Conservation (phyloP, 2,329 filamentous ascomycete genomes). For the Drechslera avenae region DNA sequence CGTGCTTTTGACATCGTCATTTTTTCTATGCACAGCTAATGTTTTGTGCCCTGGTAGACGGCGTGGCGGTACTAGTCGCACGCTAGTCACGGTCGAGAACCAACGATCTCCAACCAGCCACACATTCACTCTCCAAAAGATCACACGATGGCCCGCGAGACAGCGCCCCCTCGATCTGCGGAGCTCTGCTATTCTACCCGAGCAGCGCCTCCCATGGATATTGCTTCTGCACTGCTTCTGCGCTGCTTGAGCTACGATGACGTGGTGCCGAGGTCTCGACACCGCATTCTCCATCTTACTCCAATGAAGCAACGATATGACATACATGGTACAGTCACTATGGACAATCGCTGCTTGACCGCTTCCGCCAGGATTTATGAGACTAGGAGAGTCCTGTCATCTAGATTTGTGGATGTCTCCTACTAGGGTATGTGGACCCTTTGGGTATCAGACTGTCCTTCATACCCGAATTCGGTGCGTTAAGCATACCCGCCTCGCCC, state of each 20-base stretch:
- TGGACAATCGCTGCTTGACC: constrained; percentile 1
- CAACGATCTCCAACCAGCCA: background rate
- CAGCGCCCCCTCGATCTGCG: constrained; percentile 2
- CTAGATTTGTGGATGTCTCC: background rate
- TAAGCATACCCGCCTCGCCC: constrained; percentile 6
- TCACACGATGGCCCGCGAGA: constrained; percentile 5
- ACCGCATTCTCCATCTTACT: constrained; percentile 2
- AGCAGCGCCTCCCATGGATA: background rate
- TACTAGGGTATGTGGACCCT: background rate
- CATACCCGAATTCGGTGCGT: constrained; percentile 9
- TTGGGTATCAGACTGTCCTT: constrained; percentile 8
- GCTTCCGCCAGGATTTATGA: constrained; percentile 1
- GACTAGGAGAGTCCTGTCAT: background rate
- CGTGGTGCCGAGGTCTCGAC: constrained; percentile 7
- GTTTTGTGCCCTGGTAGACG: background rate
- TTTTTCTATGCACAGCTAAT: no score
- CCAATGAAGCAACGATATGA: constrained; percentile 2
- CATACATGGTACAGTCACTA: constrained; percentile 6
- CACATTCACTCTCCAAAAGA: constrained; percentile 10
- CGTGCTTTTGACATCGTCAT: background rate
- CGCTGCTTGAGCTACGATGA: constrained; percentile 7
- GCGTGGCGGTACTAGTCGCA: background rate
- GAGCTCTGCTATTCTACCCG: background rate
- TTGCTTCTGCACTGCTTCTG: constrained; percentile 7
- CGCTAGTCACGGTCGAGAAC: constrained; percentile 2